Evolutionary conservation across 768 basidiomycete genomes (phyloP), one percentile per base, ranked within the genome.

Genomic region (Panaeolus papilionaceus): DNA sequence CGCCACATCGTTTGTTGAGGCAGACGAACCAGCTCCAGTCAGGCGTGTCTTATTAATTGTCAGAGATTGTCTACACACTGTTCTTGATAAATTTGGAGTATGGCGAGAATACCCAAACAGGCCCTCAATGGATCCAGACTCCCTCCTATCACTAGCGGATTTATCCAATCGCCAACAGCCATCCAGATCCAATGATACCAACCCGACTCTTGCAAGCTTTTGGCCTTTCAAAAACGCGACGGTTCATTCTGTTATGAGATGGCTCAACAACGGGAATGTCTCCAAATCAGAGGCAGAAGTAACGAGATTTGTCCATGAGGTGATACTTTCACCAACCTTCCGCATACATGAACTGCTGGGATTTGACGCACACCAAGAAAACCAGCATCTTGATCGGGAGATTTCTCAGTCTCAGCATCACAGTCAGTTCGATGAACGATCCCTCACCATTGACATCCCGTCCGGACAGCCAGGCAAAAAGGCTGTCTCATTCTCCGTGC

Each of bases 401-500:
- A 23, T 70, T 47, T 63, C 58, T 5, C 42, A 44, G 5, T 44
- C 42, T 4, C 42, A 44, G 14, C 11, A 68, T 4, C 62, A 39
- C n/a, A 51, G 64, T 18, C 54, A 68, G 33, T 74, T 72, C 38
- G 42, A 16, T 3, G 66, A 74, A 28, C 58, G 16, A 12, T 23
- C 66, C 3, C 68, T 67, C 47, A 38, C 64, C 1, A 78, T 81
- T 40, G 51, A 65, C 0, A 72, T 82, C 4, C 81, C 80, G 0
- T 80, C 78, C 1, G 70, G 75, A 33, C 20, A 54, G 0, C 28
- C 16, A 16, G 67, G 74, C 1, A 72, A 72, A 11, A 69, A 75
- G 0, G 14, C 70, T 7, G 39, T 37, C 0, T 78, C 79, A 4
- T 44, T 44, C 64, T 23, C 28, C 0, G 66, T 81, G 0, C 72